These are phyloP conservation scores for Cystobasidiopsis lactophilus DNA, from an alignment of 768 basidiomycete species.

Conservation along the genomic window DNA sequence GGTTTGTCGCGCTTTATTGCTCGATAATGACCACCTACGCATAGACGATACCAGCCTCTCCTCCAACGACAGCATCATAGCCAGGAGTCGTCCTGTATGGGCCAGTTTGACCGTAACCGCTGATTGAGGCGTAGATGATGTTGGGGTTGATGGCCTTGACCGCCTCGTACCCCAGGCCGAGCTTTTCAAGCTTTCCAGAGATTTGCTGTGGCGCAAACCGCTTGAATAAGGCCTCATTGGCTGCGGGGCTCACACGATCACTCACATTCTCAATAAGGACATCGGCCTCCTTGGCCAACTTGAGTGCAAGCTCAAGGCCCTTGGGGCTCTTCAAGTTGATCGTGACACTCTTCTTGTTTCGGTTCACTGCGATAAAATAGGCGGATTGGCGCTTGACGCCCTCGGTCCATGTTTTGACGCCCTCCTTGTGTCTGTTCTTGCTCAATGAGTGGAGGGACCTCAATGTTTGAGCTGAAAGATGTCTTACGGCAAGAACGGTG, in stretches of 20 bases:
- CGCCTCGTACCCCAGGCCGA: conserved; percentile 70
- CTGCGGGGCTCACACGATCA: no score
- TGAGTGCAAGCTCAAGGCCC: conserved; percentile 50
- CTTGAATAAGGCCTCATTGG: no score
- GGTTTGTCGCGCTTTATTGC: no score
- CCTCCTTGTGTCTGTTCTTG: background rate
- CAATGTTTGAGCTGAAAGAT: no score
- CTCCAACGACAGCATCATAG: conserved; percentile 26
- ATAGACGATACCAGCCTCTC: conserved; percentile 44
- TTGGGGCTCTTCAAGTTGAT: conserved; percentile 61
- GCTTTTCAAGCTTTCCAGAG: conserved; percentile 46
- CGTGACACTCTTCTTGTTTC: conserved; percentile 64
- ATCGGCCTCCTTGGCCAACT: conserved; percentile 50
- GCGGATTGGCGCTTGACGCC: background rate
- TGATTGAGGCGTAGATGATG: conserved; percentile 64
- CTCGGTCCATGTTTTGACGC: background rate
- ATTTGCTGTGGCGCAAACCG: no score
- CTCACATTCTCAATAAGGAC: conserved; percentile 36
- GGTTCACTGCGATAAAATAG: conserved; percentile 12
- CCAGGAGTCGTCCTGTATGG: conserved; percentile 66
- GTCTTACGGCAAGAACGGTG: background rate
- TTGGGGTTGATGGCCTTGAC: conserved; percentile 51
- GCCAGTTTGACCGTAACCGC: conserved; percentile 68
- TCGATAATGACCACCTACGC: background rate
- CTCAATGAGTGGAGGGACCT: no score